Base-by-base conservation (phyloP, 768 basidiomycete genomes). In the Strobilomyces dryophilus region DNA sequence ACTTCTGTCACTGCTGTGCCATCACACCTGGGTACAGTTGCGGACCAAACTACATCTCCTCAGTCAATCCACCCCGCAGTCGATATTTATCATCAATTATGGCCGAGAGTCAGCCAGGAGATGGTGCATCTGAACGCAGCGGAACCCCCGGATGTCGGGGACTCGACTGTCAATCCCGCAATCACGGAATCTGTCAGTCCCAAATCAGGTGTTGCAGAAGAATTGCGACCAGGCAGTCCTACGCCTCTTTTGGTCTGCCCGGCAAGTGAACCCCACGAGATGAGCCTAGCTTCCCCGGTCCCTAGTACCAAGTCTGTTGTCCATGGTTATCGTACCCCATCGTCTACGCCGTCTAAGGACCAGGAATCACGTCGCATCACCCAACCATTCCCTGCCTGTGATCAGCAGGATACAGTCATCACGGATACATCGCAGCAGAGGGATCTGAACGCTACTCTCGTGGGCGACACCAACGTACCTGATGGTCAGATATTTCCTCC, bases 401-500 rank as follows among this genome's bases (percentile, higher is more conserved):
- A 46, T 31, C 49, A 47, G 26, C 47, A 36, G n/a, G 50, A 53
- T 37, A 14, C 18, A 5, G 42, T 24, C 14, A 1, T 8, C 5
- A 27, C 47, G 47, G 45, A 49, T 34, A 20, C 26, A 18, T 39
- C 45, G 1, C 45, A 1, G 14, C 45, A 53, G 35, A 34, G 12
- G 5, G 8, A 26, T 18, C 62, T 87, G 53, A 74, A 74, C 35
- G 86, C 87, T 4, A 71, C 71, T 6, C 85, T 85, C 55, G 54
- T 91, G 7, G 74, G 75, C 34, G 86, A 92, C 63, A 75, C 83
- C 37, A 91, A 87, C 32, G 84, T 89, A 46, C 74, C 79, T 5
- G 84, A 87, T 59, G 90, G 89, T 1, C 87, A 90, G 60, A 61
- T 78, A 45, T 87, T 92, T 64, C 88, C 89, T 29, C 83, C 89